phyloP scores from a whole-genome alignment of 306 rosid species.

The Pyrus pyrifolia region DNA sequence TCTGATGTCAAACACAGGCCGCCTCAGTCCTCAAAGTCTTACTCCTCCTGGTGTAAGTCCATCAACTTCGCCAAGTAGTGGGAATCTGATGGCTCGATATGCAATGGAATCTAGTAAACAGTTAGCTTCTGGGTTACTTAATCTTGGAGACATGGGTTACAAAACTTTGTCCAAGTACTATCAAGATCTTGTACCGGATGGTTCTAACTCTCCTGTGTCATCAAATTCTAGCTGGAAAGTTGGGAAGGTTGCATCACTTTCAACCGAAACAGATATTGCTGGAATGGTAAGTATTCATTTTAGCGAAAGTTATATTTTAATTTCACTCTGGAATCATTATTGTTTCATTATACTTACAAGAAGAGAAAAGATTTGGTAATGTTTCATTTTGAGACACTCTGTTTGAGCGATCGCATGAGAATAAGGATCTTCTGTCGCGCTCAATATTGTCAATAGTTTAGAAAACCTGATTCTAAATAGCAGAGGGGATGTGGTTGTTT shows the following conservation, averaged over 20 bases:
- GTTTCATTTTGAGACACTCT: background rate
- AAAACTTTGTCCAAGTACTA: conserved; percentile 86
- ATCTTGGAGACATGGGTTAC: conserved; percentile 89
- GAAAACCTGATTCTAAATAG: background rate
- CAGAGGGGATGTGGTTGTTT: background rate
- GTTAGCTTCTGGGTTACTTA: conserved; percentile 74
- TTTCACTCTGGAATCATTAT: background rate
- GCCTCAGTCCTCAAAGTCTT: conserved; percentile 82
- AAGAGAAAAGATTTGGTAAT: background rate
- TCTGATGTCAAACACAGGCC: conserved; percentile 55
- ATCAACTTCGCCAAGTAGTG: conserved; percentile 85
- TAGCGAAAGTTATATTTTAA: background rate
- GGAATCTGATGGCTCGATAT: conserved; percentile 88
- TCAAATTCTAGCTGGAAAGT: conserved; percentile 77
- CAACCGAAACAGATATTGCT: conserved; percentile 62
- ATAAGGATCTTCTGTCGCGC: background rate
- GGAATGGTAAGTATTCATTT: conserved; percentile 74
- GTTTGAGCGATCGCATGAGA: background rate
- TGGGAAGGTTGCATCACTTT: conserved; percentile 54
- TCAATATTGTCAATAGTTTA: background rate
- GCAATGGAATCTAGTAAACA: conserved; percentile 99
- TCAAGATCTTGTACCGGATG: conserved; percentile 88
- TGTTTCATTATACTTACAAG: background rate
- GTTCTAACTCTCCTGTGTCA: conserved; percentile 80
- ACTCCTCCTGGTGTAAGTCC: conserved; percentile 92